Evolutionary conservation across 148 eudicot species (phyloP), one percentile per base, ranked within the genome.

Genomic region (Silene uniflora): DNA sequence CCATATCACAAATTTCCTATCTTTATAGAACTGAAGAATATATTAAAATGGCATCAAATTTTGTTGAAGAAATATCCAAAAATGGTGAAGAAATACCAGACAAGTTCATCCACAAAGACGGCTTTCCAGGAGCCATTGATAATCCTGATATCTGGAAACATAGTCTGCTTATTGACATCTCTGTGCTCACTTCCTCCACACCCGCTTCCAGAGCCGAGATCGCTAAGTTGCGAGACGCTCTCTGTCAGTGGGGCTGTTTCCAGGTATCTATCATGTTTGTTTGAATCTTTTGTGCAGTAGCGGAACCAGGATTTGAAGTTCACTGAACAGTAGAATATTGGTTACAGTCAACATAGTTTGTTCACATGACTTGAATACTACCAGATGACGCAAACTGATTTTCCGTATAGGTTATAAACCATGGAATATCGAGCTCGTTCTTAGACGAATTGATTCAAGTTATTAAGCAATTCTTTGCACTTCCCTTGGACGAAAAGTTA

Each of bases 401-500:
- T 35, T 35, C 6, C 39, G 2, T 49, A 13, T 10, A 82, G 87
- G 69, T 77, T 13, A 54, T 79, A 65, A 88, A 88, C 79, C 97
- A 90, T 82, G 97, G 97, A 58, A 83, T 88, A 42, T 72, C 77
- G 25, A 63, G 24, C 42, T 77, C 87, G 19, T 85, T 85, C 64
- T 76, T 92, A 27, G 97, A 86, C 0, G 79, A 90, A 80, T 29
- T 88, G 61, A 79, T 74, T 18, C 68, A 79, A 64, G 74, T 84
- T 59, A 69, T 71, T 13, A 86, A 83, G 79, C 66, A 82, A 18
- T 92, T 90, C 79, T 92, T 88, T 64, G 79, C 76, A 11, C 81
- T 84, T 73, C 88, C 94, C 14, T 16, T 76, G 49, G 85, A 84
- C 65, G 95, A 87, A 87, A 93, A 89, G 84, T 82, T 72, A 22